Evolutionary conservation across 345 rosid genomes (phyloP).

Genomic region (Sonneratia alba): DNA sequence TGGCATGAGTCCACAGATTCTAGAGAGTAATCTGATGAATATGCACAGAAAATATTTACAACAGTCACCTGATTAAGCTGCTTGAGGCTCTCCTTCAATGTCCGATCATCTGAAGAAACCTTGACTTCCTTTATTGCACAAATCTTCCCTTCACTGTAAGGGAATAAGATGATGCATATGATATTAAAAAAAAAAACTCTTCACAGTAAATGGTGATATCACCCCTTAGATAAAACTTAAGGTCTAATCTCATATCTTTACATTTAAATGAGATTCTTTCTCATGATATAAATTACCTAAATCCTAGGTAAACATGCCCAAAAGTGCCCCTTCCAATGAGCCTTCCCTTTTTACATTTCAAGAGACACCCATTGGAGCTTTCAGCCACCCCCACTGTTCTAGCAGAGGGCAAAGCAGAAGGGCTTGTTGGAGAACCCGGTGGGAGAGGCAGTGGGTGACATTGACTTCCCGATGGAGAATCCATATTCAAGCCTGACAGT

Average conservation of each 20-base stretch:
- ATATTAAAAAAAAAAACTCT: not conserved
- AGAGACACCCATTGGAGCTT: slow-evolving; percentile 22
- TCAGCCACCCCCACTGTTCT: slow-evolving; percentile 37
- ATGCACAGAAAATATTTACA: slow-evolving; percentile 3
- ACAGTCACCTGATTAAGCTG: slow-evolving; percentile 78
- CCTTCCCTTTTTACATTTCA: slow-evolving; percentile 82
- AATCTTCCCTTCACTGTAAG: slow-evolving; percentile 71
- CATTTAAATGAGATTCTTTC: not conserved
- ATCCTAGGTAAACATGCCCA: slow-evolving; percentile 92
- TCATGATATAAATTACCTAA: slow-evolving; percentile 44
- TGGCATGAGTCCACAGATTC: not conserved
- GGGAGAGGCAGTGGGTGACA: slow-evolving; percentile 85
- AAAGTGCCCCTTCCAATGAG: slow-evolving; percentile 96
- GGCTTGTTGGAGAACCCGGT: slow-evolving; percentile 82
- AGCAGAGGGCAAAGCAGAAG: slow-evolving; percentile 39
- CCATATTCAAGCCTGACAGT: slow-evolving; percentile 37
- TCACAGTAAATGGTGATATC: not conserved
- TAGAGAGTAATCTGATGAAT: slow-evolving; percentile 1
- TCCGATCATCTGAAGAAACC: slow-evolving; percentile 69
- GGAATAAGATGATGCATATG: slow-evolving; percentile 9
- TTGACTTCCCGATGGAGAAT: slow-evolving; percentile 62
- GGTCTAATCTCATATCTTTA: not conserved
- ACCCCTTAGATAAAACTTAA: not conserved
- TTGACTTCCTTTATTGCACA: slow-evolving; percentile 96
- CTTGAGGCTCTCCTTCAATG: slow-evolving; percentile 77